A percentile compares a stretch with the other conserved stretches of the same genome.
Conservation (phyloP, 768 basidiomycete species). For the Hygrocybe coccinea region DNA sequence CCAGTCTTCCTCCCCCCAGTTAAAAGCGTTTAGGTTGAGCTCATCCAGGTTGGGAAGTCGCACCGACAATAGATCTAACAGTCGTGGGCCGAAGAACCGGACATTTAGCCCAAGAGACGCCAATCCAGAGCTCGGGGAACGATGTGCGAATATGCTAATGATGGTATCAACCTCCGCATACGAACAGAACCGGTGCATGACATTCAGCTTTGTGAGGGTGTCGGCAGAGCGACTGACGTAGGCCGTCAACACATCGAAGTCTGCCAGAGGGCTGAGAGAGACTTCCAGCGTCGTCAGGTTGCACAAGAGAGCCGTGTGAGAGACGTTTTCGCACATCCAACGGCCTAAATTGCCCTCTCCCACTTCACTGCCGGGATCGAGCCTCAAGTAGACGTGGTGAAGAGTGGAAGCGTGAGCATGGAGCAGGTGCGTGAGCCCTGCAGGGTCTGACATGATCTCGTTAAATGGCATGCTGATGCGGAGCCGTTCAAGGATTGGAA, state of each 20-base stretch:
- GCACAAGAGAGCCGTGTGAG: constrained; percentile 3
- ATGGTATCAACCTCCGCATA: constrained; percentile 13
- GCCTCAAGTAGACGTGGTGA: constrained; percentile 13
- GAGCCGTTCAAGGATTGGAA: not conserved
- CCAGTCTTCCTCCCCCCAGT: constrained; percentile 1
- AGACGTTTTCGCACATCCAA: constrained; percentile 10
- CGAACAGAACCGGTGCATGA: constrained; percentile 9
- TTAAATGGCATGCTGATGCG: constrained; percentile 1
- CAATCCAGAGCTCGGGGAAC: constrained; percentile 14
- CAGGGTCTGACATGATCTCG: constrained; percentile 1
- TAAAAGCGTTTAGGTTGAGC: constrained; percentile 14
- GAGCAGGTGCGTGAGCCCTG: constrained; percentile 10
- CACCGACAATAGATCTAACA: constrained; percentile 23
- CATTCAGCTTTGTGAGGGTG: constrained; percentile 10
- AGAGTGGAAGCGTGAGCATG: constrained; percentile 6
- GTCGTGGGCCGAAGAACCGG: constrained; percentile 18
- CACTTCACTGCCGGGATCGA: constrained; percentile 7
- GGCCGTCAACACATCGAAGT: constrained; percentile 3
- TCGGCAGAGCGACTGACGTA: constrained; percentile 12
- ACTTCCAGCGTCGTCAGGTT: constrained; percentile 12
- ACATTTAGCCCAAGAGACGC: constrained; percentile 18
- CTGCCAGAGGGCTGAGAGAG: constrained; percentile 1
- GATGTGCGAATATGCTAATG: constrained; percentile 14
- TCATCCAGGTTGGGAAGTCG: constrained; percentile 20
- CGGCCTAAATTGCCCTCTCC: constrained; percentile 6